A percentile compares a stretch with the other conserved stretches of the same genome.
Evolutionary conservation across 768 basidiomycete genomes (phyloP).

Genomic region (Fomitopsis pulvina): DNA sequence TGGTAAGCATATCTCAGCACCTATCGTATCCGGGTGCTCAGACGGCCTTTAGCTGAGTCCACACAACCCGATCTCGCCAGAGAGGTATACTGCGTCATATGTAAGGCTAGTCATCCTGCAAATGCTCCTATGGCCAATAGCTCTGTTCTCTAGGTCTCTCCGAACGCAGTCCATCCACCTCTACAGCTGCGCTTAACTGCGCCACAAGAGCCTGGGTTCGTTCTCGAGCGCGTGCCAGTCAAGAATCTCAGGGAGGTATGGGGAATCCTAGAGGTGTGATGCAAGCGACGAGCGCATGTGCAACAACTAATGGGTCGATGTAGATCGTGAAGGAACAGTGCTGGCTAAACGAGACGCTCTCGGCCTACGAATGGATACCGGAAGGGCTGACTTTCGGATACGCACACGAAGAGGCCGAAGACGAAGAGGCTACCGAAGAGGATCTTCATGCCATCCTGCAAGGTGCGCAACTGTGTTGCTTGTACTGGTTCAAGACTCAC

Average conservation of each 20-base stretch:
- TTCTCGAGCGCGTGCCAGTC: slow-evolving; percentile 66
- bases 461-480: slow-evolving; percentile 34
- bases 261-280: slow-evolving; percentile 71
- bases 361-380: slow-evolving; percentile 53
- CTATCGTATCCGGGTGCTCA: not conserved
- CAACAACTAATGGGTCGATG: no score
- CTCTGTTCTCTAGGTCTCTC: slow-evolving; percentile 44
- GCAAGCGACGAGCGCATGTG: no score
- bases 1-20: slow-evolving; percentile 33
- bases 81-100: slow-evolving; percentile 62
- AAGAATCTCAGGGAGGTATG: slow-evolving; percentile 68
- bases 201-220: slow-evolving; percentile 72
- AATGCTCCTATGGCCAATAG: not conserved
- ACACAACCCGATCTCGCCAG: slow-evolving; percentile 37
- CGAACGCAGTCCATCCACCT: slow-evolving; percentile 61
- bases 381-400: slow-evolving; percentile 34
- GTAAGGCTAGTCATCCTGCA: slow-evolving; percentile 34
- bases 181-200: slow-evolving; percentile 58
- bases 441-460: slow-evolving; percentile 60
- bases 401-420: slow-evolving; percentile 31
- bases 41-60: slow-evolving; percentile 44
- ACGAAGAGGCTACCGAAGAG: slow-evolving; percentile 44
- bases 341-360: slow-evolving; percentile 74
- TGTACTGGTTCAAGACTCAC: not conserved
- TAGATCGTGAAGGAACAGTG: slow-evolving; percentile 78